phyloP scores from a whole-genome alignment of 768 basidiomycete species.

The Phylloporus arenicola region DNA sequence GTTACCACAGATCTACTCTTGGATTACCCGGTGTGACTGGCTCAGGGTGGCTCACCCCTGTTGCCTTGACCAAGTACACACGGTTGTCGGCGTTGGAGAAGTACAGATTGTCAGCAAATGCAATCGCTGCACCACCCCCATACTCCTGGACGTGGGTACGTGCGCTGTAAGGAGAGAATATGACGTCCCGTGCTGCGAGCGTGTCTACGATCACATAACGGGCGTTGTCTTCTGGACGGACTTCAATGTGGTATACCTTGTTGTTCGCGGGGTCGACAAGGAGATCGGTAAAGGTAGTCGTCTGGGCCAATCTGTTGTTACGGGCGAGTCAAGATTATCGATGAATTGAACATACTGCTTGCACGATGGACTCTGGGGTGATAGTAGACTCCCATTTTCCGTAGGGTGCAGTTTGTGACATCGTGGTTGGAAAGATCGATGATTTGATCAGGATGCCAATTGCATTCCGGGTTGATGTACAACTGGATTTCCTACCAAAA shows the following conservation, averaged over 20 bases:
- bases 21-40: constrained; percentile 59
- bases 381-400: constrained; percentile 62
- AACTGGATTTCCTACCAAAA: no score
- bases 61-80: constrained; percentile 39
- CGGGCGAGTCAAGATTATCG: background rate
- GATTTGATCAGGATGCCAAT: no score
- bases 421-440: background rate
- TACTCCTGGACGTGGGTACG: constrained; percentile 64
- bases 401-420: constrained; percentile 41
- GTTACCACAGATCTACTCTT: constrained; percentile 2
- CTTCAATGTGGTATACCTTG: constrained; percentile 52
- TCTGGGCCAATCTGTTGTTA: constrained; percentile 14
- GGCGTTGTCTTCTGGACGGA: constrained; percentile 50
- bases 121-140: constrained; percentile 59
- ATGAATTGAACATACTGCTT: constrained; percentile 34
- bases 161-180: constrained; percentile 50
- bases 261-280: constrained; percentile 48
- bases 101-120: constrained; percentile 45
- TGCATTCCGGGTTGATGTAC: no score
- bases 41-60: constrained; percentile 32
- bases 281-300: constrained; percentile 35
- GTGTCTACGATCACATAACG: constrained; percentile 57
- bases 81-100: constrained; percentile 58
- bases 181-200: constrained; percentile 41
- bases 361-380: constrained; percentile 45